Percentiles rank a stretch among this genome's conserved stretches.
These are phyloP conservation scores for Clavariopsis aquatica DNA, from an alignment of 495 filamentous ascomycete species.

Conservation along the genomic window DNA sequence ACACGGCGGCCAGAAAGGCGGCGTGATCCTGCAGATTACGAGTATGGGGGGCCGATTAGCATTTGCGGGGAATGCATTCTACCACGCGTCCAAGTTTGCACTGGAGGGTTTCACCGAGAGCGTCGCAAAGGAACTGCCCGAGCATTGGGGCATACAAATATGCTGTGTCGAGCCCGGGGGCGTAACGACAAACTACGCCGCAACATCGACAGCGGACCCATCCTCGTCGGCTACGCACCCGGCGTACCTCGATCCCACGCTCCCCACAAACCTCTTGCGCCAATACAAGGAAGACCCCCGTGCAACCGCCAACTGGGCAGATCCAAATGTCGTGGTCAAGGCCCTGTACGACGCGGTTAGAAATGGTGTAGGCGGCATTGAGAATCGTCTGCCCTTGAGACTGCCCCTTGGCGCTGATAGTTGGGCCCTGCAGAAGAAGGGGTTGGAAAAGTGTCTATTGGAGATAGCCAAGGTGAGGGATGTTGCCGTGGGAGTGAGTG, in stretches of 20 bases:
- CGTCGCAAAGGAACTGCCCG: slow-evolving; percentile 52
- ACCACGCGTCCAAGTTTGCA: slow-evolving; percentile 50
- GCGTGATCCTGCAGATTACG: slow-evolving; percentile 56
- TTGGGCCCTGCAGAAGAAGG: slow-evolving; percentile 46
- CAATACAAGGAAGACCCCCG: slow-evolving; percentile 41
- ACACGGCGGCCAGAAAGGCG: slow-evolving; percentile 45
- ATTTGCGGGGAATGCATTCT: slow-evolving; percentile 53
- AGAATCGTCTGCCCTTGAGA: slow-evolving; percentile 49
- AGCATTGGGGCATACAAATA: slow-evolving; percentile 56
- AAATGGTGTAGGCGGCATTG: slow-evolving; percentile 31
- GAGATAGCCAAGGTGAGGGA: slow-evolving; percentile 46
- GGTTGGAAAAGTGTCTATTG: slow-evolving; percentile 42
- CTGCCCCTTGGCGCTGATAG: slow-evolving; percentile 50
- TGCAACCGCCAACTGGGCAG: slow-evolving; percentile 38
- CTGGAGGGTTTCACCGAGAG: slow-evolving; percentile 55
- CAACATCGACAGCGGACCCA: slow-evolving; percentile 32
- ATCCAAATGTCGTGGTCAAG: slow-evolving; percentile 45
- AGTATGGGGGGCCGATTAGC: slow-evolving; percentile 55
- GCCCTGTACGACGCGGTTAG: slow-evolving; percentile 46
- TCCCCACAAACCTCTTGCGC: slow-evolving; percentile 46
- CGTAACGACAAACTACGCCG: slow-evolving; percentile 50
- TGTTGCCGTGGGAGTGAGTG: slow-evolving; percentile 42
- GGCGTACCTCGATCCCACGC: slow-evolving; percentile 46
- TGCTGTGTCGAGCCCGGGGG: slow-evolving; percentile 54
- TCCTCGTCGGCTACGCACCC: slow-evolving; percentile 36